Base-by-base conservation (phyloP, 108 stramenopile genomes). In the Fragilaria crotonensis region DNA sequence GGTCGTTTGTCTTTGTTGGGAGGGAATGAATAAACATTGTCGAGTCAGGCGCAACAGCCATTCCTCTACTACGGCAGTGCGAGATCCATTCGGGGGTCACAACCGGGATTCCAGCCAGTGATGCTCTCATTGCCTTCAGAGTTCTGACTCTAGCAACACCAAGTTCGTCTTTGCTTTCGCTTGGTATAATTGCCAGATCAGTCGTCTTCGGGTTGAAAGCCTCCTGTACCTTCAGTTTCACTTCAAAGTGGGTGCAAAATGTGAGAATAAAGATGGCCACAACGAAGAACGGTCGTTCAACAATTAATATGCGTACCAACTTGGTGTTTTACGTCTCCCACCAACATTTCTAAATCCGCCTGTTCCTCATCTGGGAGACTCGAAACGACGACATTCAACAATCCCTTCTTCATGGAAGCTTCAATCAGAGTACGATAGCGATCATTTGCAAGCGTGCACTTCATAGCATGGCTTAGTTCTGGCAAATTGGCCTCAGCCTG, bases 111-210 rank as follows among this genome's bases (percentile, higher is more conserved):
- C 90, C 90, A 2, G 70, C 75, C 23, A 92, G 54, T 4, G 85
- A 64, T 1, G 83, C 75, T 58, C 71, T 59, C 86, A 92, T 86
- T n/a, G 68, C 79, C 63, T 92, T 92, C 52, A 83, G 57, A 17
- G 90, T 87, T 5, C 90, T 70, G 21, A 72, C 48, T 30, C 60
- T 60, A 9, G 84, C 72, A 1, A 59, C 57, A 17, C 67, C 48
- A 70, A 80, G 63, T 11, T 61, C 48, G n/a, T 58, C 60, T 31
- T 53, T 49, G 18, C 5, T 51, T 20, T 67, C 62, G 33, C 70
- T 54, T 0, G 83, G 72, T 21, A 79, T 69, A 41, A 90, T 68
- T 52, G 79, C 82, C 26, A 90, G 41, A 7, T 74, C 72, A 4
- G 85, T 87, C 33, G 71, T 84, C 44, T 72, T 70, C n/a, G 66